Base-by-base conservation (phyloP, 23 red algal species). In the Cyanidioschyzon merolae region DNA sequence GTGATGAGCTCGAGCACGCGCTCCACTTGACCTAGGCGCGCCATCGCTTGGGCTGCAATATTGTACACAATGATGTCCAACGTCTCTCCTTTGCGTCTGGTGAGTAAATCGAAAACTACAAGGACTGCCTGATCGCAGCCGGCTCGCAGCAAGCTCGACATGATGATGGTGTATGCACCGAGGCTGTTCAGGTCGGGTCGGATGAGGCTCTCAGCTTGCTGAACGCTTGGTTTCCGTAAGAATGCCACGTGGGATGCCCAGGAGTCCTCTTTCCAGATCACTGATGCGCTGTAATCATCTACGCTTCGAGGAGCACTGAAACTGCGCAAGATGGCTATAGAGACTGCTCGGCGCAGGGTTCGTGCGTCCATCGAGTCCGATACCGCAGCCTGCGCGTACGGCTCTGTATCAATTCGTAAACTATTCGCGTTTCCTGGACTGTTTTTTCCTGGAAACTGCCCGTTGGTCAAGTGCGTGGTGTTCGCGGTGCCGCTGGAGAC, bases 111-210 rank as follows among this genome's bases (percentile, higher is more conserved):
- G 63, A 71, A 71, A 12, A 71, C 63, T 3, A 27, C 32, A 25
- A 71, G 2, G n/a, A 27, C 32, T 25, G 63, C 63, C 16, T 25
- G 12, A 71, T 32, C 21, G 63, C 32, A 35, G 3, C 29, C 16
- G 32, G 63, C 63, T 7, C 63, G 63, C 16, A 27, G 7, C 29
- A 71, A 27, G n/a, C n/a, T 35, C 63, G 32, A 27, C 63, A 71
- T 71, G 12, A 71, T 7, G n/a, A 71, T 71, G 63, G 63, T 71
- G 63, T 27, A 71, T 27, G 63, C 63, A 35, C 63, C 63, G 12
- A 71, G 63, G n/a, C 32, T 25, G n/a, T 35, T 25, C 63, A 71
- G 30, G 32, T 71, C 63, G 63, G 63, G 16, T 3, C 63, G 63
- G 2, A 71, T 32, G 12, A 71, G 29, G 2, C 12, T 27, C 7